Evolutionary conservation across 371 early-diverging fungal species (phyloP).

Genomic region (Batrachochytrium dendrobatidis): DNA sequence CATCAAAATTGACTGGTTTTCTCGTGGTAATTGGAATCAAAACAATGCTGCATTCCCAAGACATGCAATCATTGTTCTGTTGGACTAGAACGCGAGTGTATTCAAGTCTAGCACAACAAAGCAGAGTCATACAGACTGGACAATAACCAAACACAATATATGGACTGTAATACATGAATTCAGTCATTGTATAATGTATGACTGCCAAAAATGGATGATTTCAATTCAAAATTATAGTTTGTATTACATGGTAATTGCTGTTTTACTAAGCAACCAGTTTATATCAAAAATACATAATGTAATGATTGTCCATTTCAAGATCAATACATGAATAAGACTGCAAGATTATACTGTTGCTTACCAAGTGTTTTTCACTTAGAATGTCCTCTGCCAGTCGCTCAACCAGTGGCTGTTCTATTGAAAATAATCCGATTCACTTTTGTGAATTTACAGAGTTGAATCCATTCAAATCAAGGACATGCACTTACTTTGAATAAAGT

Average conservation of each 20-base stretch:
- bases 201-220: too few relatives aligned
- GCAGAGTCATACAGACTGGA: background rate
- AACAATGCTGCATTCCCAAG: too few relatives aligned
- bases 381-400: conserved; percentile 33
- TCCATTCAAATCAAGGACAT: too few relatives aligned
- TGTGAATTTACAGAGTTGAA: background rate
- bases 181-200: too few relatives aligned
- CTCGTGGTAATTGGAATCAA: too few relatives aligned
- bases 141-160: too few relatives aligned
- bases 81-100: background rate
- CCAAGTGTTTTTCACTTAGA: conserved; percentile 21
- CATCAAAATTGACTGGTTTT: too few relatives aligned
- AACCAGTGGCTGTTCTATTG: conserved; percentile 22
- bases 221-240: too few relatives aligned
- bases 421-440: background rate
- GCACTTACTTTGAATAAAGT: background rate
- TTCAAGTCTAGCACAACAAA: background rate
- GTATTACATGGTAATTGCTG: background rate
- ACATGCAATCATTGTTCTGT: background rate
- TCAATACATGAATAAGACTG: background rate
- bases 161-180: too few relatives aligned
- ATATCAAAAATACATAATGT: background rate
- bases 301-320: background rate
- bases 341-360: conserved; percentile 2
- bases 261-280: background rate